Evolutionary conservation across 2,329 filamentous ascomycete genomes (phyloP), one percentile per base, ranked within the genome.

Genomic region (Achaetomium macrosporum): DNA sequence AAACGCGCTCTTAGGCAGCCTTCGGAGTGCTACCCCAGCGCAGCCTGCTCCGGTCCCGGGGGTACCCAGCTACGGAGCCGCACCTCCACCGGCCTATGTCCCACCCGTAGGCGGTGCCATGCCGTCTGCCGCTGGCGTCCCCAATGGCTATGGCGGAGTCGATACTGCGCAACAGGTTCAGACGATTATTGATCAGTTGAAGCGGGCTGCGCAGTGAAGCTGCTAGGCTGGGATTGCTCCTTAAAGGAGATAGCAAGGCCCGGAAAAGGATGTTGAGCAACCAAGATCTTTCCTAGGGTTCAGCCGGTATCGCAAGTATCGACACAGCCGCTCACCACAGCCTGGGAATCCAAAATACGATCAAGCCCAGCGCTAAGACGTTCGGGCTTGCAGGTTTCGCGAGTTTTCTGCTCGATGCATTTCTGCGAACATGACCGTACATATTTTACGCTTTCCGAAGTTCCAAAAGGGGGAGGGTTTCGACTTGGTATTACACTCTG

Each of bases 1-100:
- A n/a, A 72, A 76, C 35, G 71, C 75, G 13, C 65, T 78, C 16
- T 63, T 79, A 7, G 67, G 69, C 36, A 73, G 65, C 39, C 65
- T 78, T 5, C 65, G 69, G 12, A 61, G 42, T 16, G 42, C 59
- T 46, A 39, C 57, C 43, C 49, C 57, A 15, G 47, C 50, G 11
- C 47, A 55, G 17, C 42, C 53, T 2, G 41, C 39, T 8, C 42
- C 50, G 10, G 37, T 40, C 1, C 19, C 50, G n/a, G 33, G 33
- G 9, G 44, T 19, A 7, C 33, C 56, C 2, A 47, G 42, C 30
- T 60, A 59, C 30, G 50, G 43, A 15, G 44, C 54, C 9, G 42
- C 47, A 6, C 49, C 54, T 0, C 31, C 48, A 9, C 50, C 54
- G 1, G 36, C 48, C 2, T 58, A 59, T 42, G 47, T 20, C 9